A percentile compares a stretch with the other conserved stretches of the same genome.
phyloP scores from a whole-genome alignment of 306 rosid species.

The Fragaria vesca region DNA sequence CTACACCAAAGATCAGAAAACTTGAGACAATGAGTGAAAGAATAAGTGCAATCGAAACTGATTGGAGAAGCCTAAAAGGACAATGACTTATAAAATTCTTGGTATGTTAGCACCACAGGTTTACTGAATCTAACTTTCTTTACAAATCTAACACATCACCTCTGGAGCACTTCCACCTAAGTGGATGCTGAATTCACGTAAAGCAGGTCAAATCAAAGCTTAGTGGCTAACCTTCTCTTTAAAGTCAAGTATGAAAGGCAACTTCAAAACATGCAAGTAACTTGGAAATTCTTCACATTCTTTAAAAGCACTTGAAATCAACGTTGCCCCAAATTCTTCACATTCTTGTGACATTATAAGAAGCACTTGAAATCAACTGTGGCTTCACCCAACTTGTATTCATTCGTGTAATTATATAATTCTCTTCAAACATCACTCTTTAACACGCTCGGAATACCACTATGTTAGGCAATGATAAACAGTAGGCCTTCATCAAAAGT shows the following conservation, averaged over 20 bases:
- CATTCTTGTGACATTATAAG: constrained; percentile 28
- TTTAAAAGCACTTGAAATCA: constrained; percentile 68
- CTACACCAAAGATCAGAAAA: constrained; percentile 47
- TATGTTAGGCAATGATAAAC: constrained; percentile 74
- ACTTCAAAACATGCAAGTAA: constrained; percentile 64
- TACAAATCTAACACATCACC: constrained; percentile 41
- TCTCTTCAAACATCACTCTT: constrained; percentile 59
- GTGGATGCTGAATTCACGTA: constrained; percentile 55
- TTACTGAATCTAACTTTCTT: constrained; percentile 49
- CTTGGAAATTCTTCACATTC: constrained; percentile 83
- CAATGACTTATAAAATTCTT: constrained; percentile 44
- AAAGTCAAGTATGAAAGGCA: constrained; percentile 74
- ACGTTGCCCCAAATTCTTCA: constrained; percentile 50
- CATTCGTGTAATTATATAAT: constrained; percentile 58
- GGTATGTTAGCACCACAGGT: constrained; percentile 40
- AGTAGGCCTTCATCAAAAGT: constrained; percentile 78
- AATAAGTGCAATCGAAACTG: constrained; percentile 26
- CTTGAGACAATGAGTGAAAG: constrained; percentile 34
- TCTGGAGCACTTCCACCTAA: constrained; percentile 35
- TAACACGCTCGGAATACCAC: constrained; percentile 69
- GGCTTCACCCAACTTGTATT: constrained; percentile 14
- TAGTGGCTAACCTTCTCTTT: constrained; percentile 69
- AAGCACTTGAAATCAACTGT: constrained; percentile 73
- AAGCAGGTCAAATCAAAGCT: constrained; percentile 60
- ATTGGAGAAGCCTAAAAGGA: constrained; percentile 27